Conservation (phyloP, 352 stramenopile species). For the Phytophthora pisi region DNA sequence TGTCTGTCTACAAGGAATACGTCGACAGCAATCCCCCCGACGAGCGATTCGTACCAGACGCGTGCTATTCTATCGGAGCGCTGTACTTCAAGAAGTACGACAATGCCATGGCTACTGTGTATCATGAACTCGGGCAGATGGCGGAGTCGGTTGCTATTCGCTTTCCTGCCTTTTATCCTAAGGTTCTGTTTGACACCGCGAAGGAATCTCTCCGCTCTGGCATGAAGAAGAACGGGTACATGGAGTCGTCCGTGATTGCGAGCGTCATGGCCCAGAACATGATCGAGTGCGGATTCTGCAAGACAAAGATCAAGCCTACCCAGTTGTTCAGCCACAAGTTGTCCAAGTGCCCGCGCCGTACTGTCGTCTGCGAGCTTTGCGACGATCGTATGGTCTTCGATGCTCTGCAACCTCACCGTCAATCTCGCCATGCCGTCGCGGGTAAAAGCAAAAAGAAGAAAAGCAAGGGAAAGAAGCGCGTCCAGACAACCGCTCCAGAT, state of each 20-base stretch:
- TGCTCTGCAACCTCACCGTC: constrained; percentile 24
- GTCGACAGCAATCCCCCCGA: constrained; percentile 34
- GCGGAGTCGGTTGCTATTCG: constrained; percentile 36
- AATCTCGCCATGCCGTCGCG: constrained; percentile 16
- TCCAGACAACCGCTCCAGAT: not conserved
- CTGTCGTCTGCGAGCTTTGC: constrained; percentile 33
- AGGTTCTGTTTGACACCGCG: constrained; percentile 12
- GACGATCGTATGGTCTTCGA: constrained; percentile 38
- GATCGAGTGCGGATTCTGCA: constrained; percentile 38
- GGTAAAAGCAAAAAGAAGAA: constrained; percentile 24
- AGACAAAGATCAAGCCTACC: constrained; percentile 29
- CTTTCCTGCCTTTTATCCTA: constrained; percentile 37
- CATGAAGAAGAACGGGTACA: constrained; percentile 37
- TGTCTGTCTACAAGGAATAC: constrained; percentile 36
- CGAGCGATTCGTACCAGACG: constrained; percentile 43
- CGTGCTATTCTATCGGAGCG: constrained; percentile 38
- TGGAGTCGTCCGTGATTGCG: constrained; percentile 34
- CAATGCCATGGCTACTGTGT: constrained; percentile 32
- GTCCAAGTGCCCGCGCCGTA: constrained; percentile 37
- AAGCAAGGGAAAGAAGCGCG: constrained; percentile 11
- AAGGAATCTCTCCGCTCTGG: constrained; percentile 31
- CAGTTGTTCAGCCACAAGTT: constrained; percentile 42
- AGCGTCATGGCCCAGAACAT: constrained; percentile 28
- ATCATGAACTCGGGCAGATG: constrained; percentile 38
- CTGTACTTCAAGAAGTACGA: constrained; percentile 35